Base-by-base conservation (phyloP, 331 rosid species). In the Stylosanthes scabra region DNA sequence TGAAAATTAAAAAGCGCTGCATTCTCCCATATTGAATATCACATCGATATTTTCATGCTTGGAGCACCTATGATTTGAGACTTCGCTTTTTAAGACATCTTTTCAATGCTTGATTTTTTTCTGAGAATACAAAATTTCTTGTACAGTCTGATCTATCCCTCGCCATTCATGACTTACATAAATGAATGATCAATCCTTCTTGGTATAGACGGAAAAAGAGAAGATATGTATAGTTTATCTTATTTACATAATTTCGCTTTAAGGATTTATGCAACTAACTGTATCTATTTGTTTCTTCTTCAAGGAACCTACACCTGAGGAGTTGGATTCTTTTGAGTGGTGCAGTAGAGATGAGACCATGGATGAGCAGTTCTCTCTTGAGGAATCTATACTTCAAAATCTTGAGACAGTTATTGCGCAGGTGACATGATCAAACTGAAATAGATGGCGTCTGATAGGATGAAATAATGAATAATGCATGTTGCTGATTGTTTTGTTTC, bases 401-500 rank as follows among this genome's bases (percentile, higher is more conserved):
- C 90, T 90, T 44, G 86, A 86, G 66, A 66, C 71, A 80, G 83
- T 82, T 67, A 78, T 80, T 83, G 64, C 78, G 59, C 90, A 86
- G 93, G 96, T 90, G 62, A 61, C 50, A 9, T 59, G 27, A 39
- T 52, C 11, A 27, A 71, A 77, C 64, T 74, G 51, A 9, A 12
- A 11, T 40, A 10, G 40, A 57, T 46, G 20, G 54, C 28, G 16
- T 50, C 50, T 58, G 50, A 9, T 20, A 46, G n/a, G 15, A 3
- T 46, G 62, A 46, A 27, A 65, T 44, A 27, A 12, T 69, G 56
- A 52, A 64, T 44, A 31, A 11, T 68, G 68, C 20, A 55, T 70
- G 42, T 70, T 80, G 44, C 77, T 77, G 40, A 75, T n/a, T 20
- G 25, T 20, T 20, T 20, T 20, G 25, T 20, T 69, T 44, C 42